These are phyloP conservation scores for Diplotaxis tenuifolia DNA, from an alignment of 345 rosid genomes.

Conservation along the genomic window DNA sequence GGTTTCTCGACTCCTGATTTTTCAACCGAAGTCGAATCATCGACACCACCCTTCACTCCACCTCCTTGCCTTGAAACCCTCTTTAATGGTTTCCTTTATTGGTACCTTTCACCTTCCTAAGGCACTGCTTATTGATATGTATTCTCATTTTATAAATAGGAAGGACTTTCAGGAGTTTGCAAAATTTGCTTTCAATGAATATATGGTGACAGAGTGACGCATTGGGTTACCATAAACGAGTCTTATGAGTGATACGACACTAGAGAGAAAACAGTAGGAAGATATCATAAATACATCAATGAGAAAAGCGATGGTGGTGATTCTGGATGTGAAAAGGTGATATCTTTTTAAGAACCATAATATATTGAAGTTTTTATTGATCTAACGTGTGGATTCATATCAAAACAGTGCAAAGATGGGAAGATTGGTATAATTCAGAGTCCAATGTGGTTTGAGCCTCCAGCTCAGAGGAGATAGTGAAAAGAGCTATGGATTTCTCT, in stretches of 20 bases:
- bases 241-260: slow-evolving; percentile 25
- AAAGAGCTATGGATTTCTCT: slow-evolving; percentile 37
- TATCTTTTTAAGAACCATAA: not conserved
- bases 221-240: slow-evolving; percentile 54
- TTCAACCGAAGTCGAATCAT: no score
- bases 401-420: slow-evolving; percentile 34
- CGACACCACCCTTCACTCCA: no score
- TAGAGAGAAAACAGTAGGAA: no score
- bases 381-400: not conserved
- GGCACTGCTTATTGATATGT: not conserved
- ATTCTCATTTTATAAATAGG: slow-evolving; percentile 2
- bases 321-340: slow-evolving; percentile 24
- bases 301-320: no score
- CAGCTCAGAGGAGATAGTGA: slow-evolving; percentile 28
- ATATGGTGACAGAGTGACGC: slow-evolving; percentile 54
- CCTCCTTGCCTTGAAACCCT: no score
- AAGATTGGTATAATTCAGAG: slow-evolving; percentile 36
- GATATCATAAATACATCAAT: no score
- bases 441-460: slow-evolving; percentile 38
- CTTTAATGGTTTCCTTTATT: no score
- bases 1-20: no score
- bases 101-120: no score
- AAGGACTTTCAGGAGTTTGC: slow-evolving; percentile 32
- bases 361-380: not conserved
- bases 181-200: slow-evolving; percentile 31